Conservation (phyloP, 2,329 filamentous ascomycete species). For the Lomentospora prolificans region DNA sequence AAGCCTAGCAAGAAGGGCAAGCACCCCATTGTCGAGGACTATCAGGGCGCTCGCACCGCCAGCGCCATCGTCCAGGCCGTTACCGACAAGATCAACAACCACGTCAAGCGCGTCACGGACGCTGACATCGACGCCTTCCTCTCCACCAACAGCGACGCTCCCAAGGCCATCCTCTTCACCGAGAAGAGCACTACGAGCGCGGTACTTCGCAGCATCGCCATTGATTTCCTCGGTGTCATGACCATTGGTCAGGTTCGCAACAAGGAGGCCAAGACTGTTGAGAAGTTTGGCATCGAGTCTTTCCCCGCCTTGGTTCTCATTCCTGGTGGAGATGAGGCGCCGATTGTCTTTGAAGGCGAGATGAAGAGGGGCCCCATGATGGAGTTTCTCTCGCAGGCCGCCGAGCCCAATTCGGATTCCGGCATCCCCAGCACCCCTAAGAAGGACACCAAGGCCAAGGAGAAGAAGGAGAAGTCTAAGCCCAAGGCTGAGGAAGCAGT, state of each 20-base stretch:
- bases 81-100: constrained; percentile 80
- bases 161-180: constrained; percentile 86
- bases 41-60: constrained; percentile 74
- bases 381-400: constrained; percentile 71
- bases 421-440: constrained; percentile 31
- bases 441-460: constrained; percentile 28
- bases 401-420: constrained; percentile 69
- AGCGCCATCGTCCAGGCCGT: constrained; percentile 82
- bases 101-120: constrained; percentile 73
- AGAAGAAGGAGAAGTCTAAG: constrained; percentile 28
- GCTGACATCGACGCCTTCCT: constrained; percentile 72
- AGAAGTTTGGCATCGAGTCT: constrained; percentile 64
- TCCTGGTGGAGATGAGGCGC: constrained; percentile 57
- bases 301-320: constrained; percentile 78
- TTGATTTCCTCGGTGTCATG: constrained; percentile 79
- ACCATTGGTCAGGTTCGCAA: constrained; percentile 72
- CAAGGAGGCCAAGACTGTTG: constrained; percentile 64
- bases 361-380: constrained; percentile 77
- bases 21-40: constrained; percentile 79
- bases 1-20: constrained; percentile 71
- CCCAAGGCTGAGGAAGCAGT: constrained; percentile 23
- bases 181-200: constrained; percentile 85
- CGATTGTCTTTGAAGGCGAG: constrained; percentile 68
- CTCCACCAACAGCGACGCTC: constrained; percentile 50
- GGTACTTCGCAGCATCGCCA: constrained; percentile 72